Evolutionary conservation across 305 asterid genomes (phyloP).

Genomic region (Solanum hybrid): DNA sequence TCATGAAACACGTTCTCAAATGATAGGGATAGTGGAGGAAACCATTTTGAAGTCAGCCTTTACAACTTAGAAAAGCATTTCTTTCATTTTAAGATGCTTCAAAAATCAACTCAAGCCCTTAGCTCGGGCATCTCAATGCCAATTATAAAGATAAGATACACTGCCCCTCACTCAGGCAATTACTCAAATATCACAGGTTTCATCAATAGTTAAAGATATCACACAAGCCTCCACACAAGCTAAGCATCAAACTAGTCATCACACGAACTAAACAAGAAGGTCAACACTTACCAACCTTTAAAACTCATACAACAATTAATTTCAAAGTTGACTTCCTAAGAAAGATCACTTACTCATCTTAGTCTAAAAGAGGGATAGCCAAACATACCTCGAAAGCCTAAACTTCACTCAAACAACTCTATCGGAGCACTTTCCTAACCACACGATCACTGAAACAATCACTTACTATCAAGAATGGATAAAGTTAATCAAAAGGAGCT

Average conservation of each 20-base stretch:
- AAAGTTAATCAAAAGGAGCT: neutral
- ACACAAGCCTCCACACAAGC: too few species aligned
- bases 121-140: neutral
- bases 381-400: neutral
- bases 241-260: neutral
- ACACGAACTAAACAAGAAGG: neutral
- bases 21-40: neutral
- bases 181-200: neutral
- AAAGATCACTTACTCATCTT: neutral
- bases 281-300: neutral
- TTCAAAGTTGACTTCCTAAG: neutral
- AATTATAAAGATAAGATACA: too few species aligned
- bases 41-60: neutral
- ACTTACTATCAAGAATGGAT: neutral
- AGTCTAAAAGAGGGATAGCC: neutral
- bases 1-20: neutral
- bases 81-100: neutral
- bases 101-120: neutral
- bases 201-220: neutral
- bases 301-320: neutral
- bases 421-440: neutral
- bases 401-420: neutral
- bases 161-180: neutral
- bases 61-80: neutral
- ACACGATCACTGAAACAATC: neutral